Evolutionary conservation across 2,329 filamentous ascomycete species (phyloP).

Genomic region (Boeremia exigua): DNA sequence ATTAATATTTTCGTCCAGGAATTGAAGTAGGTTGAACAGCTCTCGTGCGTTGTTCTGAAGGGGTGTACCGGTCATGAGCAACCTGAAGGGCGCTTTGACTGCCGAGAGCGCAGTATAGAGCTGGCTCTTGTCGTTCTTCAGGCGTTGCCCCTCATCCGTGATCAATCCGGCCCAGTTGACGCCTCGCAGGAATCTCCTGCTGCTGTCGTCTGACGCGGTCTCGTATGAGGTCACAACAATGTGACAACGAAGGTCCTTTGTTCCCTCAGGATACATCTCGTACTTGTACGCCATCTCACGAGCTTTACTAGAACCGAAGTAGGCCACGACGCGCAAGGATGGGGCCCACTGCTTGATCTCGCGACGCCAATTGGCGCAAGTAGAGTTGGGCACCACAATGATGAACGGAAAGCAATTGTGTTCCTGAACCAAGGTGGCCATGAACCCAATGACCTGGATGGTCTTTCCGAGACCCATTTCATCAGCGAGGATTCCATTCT

Average conservation of each 20-base stretch:
- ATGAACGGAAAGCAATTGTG: conserved; percentile 88
- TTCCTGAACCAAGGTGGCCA: conserved; percentile 69
- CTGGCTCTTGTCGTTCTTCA: conserved; percentile 89
- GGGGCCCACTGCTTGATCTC: conserved; percentile 96
- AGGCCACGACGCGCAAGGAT: conserved; percentile 84
- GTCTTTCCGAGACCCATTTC: conserved; percentile 99
- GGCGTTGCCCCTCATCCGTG: conserved; percentile 91
- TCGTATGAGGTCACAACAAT: conserved; percentile 96
- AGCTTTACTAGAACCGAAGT: conserved; percentile 78
- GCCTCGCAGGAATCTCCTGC: conserved; percentile 68
- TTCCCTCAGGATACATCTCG: conserved; percentile 77
- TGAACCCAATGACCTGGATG: conserved; percentile 85
- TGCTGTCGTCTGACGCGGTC: conserved; percentile 76
- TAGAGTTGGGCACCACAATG: conserved; percentile 91
- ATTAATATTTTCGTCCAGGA: conserved; percentile 75
- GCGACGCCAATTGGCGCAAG: conserved; percentile 95
- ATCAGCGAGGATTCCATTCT: conserved; percentile 91
- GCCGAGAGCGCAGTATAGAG: conserved; percentile 77
- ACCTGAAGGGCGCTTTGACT: conserved; percentile 80
- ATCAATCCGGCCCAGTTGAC: conserved; percentile 87
- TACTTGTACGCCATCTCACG: conserved; percentile 79
- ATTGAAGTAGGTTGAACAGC: conserved; percentile 95
- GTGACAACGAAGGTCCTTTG: conserved; percentile 78
- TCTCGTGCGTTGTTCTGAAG: conserved; percentile 95
- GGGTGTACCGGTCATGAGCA: conserved; percentile 87